Base-by-base conservation (phyloP, 139 green algal species). In the Parachlorella kessleri region DNA sequence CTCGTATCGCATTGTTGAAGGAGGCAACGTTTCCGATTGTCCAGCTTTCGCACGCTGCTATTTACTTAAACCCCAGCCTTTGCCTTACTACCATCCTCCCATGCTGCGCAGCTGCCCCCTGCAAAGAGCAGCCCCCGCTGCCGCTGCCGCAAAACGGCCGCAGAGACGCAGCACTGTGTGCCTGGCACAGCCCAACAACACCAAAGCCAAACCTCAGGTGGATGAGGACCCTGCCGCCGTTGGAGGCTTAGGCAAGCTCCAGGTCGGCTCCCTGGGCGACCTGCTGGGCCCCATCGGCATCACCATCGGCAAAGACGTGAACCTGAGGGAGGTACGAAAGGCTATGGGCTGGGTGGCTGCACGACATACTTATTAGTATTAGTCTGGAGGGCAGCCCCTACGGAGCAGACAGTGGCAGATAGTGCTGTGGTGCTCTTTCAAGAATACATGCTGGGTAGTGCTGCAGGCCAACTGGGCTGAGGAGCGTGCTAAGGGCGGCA, bases 251-350 rank as follows among this genome's bases (percentile, higher is more conserved):
- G 48, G 48, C 14, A 59, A 59, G 84, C 32, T 59, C 14, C 48
- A 59, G 21, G 48, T 59, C 21, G 48, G 48, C 69, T 14, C 14
- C 14, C 48, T 94, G 55, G 87, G 86, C 1, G 90, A 93, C 70
- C 33, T 86, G 9, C 87, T 94, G 14, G 91, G 91, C 3, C 91
- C 91, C 4, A 95, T 95, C 30, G 91, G 91, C 5, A 64, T 94
- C 14, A 91, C 88, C 4, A 78, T 90, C 10, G 78, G 81, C 14
- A 78, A 78, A 39, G 75, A 74, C n/a, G 66, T 76, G 21, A 24
- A 80, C 33, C 32, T 72, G 75, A 66, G 21, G 21, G 48, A 59
- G 48, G 48, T 59, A 18, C 48, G 48, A n/a, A n/a, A n/a, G n/a
- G n/a, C n/a, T n/a, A n/a, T n/a, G n/a, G n/a, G n/a, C n/a, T n/a